Evolutionary conservation across 345 rosid species (phyloP), one percentile per base, ranked within the genome.

Genomic region (Populus tremula): DNA sequence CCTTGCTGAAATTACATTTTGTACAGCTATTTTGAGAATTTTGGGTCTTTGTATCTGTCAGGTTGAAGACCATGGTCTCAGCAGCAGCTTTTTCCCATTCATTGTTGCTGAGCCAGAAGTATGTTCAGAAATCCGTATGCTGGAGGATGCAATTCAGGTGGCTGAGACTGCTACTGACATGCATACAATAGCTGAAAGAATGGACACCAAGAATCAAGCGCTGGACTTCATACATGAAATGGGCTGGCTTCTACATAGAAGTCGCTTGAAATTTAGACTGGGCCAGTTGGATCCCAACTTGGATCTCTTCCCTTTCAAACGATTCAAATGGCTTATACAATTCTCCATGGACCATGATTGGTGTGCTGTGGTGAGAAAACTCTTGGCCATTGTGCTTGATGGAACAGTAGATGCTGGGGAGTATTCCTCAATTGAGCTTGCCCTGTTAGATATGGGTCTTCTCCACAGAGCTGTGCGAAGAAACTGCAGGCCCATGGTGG

Each of bases 211-310:
- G 80, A 87, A 87, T 73, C 89, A 85, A 84, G 98, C 93, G 70
- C 81, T 93, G 88, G 93, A 93, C 67, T 96, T 93, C 87, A 85
- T 96, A 79, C 91, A 96, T 81, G 99, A 96, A 85, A 87, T 96
- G 78, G 99, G 99, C 67, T 96, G 99, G 99, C 90, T 96, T 75
- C 90, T 96, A 77, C 98, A 90, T 84, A 88, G 97, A 89, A 87
- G 88, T 81, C 92, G 82, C 73, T 84, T 81, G 59, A 87, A 84
- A 73, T 77, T 79, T 78, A 87, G 89, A 79, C 75, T 92, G 59
- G 90, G 90, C 39, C 85, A 84, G 77, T 69, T 84, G 78, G 89
- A 92, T 77, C 93, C 98, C 31, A 88, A 87, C 75, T 49, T 83
- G 8, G 91, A 88, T n/a, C 86, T 74, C 21, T 96, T 92, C 82